Conservation (phyloP, 305 asterid genomes). For the Fraxinus dipetala region DNA sequence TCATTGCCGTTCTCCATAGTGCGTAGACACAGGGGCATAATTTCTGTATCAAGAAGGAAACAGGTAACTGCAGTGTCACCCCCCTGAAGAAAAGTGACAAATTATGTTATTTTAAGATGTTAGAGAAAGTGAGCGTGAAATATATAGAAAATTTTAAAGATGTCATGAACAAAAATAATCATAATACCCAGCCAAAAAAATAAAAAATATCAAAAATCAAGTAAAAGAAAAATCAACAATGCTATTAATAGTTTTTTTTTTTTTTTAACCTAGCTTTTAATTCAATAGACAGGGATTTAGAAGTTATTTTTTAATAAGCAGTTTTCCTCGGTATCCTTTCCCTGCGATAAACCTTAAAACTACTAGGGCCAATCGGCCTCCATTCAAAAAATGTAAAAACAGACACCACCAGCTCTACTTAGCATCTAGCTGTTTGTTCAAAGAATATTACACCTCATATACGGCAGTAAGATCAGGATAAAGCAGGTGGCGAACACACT, state of each 20-base stretch:
- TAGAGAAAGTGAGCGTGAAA: neutral
- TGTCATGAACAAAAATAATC: neutral
- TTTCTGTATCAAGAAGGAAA: constrained; percentile 30
- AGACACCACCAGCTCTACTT: neutral
- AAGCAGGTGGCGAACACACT: neutral
- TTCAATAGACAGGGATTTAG: neutral
- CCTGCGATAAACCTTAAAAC: neutral
- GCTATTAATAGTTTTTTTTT: neutral
- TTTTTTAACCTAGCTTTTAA: neutral
- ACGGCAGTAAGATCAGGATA: neutral
- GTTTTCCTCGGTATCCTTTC: neutral
- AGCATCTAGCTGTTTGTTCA: neutral
- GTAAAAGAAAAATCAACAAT: neutral
- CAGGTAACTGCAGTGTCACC: constrained; percentile 25
- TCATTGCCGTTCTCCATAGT: constrained; percentile 32
- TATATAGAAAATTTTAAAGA: neutral
- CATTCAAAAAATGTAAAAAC: neutral
- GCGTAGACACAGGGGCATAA: constrained; percentile 31
- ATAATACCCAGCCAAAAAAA: neutral
- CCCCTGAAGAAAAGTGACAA: constrained; percentile 26
- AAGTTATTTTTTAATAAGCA: neutral
- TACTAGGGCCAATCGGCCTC: neutral
- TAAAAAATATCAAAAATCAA: neutral
- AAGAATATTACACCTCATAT: neutral
- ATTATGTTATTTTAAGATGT: neutral